A percentile compares a stretch with the other conserved stretches of the same genome.
phyloP scores from a whole-genome alignment of 2,329 filamentous ascomycete species.

The Zalaria obscura region DNA sequence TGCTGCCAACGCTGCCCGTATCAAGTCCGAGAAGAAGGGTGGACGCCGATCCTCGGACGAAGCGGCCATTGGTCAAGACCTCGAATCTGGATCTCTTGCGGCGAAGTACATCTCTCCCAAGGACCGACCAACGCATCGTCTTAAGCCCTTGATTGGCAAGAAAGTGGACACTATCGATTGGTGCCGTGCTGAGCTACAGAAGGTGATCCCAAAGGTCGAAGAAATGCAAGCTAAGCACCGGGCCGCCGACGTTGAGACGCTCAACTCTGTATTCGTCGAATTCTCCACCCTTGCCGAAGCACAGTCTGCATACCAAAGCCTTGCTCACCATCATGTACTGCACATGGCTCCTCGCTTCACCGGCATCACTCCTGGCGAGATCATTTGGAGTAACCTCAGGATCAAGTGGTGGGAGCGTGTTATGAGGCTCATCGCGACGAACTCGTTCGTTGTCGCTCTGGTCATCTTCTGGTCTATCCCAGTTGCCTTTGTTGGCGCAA shows the following conservation, averaged over 20 bases:
- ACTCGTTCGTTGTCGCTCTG: constrained; percentile 59
- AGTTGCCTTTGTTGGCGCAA: constrained; percentile 65
- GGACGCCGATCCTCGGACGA: constrained; percentile 22
- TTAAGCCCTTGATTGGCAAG: constrained; percentile 59
- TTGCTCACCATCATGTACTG: constrained; percentile 74
- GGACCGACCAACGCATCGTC: constrained; percentile 62
- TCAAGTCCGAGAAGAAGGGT: constrained; percentile 51
- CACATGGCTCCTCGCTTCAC: constrained; percentile 80
- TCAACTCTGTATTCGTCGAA: constrained; percentile 79
- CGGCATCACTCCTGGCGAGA: constrained; percentile 65
- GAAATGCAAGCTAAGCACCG: constrained; percentile 53
- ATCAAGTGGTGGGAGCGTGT: constrained; percentile 55
- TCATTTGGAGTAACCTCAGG: constrained; percentile 76
- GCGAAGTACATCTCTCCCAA: constrained; percentile 60
- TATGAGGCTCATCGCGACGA: constrained; percentile 52
- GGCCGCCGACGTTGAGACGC: constrained; percentile 42
- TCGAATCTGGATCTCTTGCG: constrained; percentile 56
- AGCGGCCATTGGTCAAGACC: constrained; percentile 36
- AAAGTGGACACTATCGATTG: constrained; percentile 94
- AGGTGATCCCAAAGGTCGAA: constrained; percentile 58
- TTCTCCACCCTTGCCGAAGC: constrained; percentile 73
- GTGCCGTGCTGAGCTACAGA: constrained; percentile 64
- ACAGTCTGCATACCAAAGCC: constrained; percentile 71
- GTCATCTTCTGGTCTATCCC: constrained; percentile 80
- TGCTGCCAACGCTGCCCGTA: constrained; percentile 56